Evolutionary conservation across 2,329 filamentous ascomycete genomes (phyloP).

Genomic region (Allantophomopsis lycopodina): DNA sequence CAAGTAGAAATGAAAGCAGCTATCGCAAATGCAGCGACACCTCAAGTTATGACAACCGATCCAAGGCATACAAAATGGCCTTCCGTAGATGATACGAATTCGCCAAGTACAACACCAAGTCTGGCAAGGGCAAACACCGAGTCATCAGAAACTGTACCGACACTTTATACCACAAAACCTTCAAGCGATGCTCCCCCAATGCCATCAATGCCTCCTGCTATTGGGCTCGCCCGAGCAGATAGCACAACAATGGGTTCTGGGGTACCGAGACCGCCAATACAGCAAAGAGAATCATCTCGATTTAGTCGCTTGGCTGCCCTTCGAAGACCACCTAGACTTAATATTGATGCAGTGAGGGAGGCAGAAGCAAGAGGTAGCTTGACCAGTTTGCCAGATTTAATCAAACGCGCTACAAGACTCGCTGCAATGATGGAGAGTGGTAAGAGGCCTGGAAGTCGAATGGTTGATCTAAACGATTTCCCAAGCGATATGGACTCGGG

Average conservation of each 20-base stretch:
- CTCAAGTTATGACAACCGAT: neutral
- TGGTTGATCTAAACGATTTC: slow-evolving; percentile 38
- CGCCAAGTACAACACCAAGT: slow-evolving; percentile 12
- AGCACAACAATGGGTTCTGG: slow-evolving; percentile 9
- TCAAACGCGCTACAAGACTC: slow-evolving; percentile 72
- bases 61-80: slow-evolving; percentile 9
- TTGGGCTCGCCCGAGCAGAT: slow-evolving; percentile 35
- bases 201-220: slow-evolving; percentile 8
- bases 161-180: slow-evolving; percentile 3
- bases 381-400: slow-evolving; percentile 85
- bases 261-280: slow-evolving; percentile 2
- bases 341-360: slow-evolving; percentile 70
- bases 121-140: slow-evolving; percentile 13
- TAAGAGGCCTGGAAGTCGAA: slow-evolving; percentile 44
- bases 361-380: slow-evolving; percentile 78
- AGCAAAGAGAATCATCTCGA: neutral
- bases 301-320: slow-evolving; percentile 37
- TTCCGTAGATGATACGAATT: slow-evolving; percentile 9
- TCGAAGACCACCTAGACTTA: slow-evolving; percentile 56
- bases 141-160: slow-evolving; percentile 11
- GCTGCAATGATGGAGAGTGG: slow-evolving; percentile 83
- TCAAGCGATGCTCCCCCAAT: slow-evolving; percentile 6
- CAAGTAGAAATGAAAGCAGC: neutral
- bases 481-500: slow-evolving; percentile 19
- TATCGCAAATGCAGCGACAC: neutral